These are phyloP conservation scores for Paramecium caudatum DNA, from an alignment of 73 alveolate genomes.

Conservation along the genomic window DNA sequence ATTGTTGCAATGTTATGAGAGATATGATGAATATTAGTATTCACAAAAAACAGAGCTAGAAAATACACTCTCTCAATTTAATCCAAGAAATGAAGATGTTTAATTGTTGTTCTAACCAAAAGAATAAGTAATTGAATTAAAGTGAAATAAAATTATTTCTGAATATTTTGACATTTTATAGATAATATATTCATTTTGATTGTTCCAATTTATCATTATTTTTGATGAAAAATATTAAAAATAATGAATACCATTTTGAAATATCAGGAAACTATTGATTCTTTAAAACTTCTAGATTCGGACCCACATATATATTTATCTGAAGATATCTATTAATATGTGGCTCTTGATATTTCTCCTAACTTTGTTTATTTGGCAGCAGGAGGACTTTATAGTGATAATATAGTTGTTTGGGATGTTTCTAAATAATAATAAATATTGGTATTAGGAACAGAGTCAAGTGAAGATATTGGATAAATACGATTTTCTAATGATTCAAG, in stretches of 20 bases:
- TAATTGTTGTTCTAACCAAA: background rate
- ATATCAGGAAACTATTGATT: background rate
- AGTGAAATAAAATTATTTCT: background rate
- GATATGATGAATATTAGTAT: conserved; percentile 21
- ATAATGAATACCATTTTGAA: background rate
- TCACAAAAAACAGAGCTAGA: background rate
- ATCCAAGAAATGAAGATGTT: conserved; percentile 8
- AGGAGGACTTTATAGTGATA: conserved; percentile 37
- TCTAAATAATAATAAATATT: background rate
- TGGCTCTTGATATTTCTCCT: conserved; percentile 30
- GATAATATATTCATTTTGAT: no score
- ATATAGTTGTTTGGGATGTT: conserved; percentile 4
- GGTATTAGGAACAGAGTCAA: conserved; percentile 2
- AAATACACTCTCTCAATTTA: background rate
- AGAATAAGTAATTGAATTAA: background rate
- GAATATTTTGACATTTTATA: no score
- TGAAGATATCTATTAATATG: conserved; percentile 21
- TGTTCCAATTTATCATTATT: no score
- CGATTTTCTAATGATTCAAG: conserved; percentile 23
- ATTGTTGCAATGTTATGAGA: background rate
- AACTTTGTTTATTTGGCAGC: conserved; percentile 3
- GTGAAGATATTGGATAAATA: conserved; percentile 34
- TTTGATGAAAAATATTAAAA: no score
- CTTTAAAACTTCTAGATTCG: background rate
- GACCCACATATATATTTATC: background rate